Evolutionary conservation across 78 protist species (phyloP), one percentile per base, ranked within the genome.

Genomic region (Tieghemostelium lacteum): DNA sequence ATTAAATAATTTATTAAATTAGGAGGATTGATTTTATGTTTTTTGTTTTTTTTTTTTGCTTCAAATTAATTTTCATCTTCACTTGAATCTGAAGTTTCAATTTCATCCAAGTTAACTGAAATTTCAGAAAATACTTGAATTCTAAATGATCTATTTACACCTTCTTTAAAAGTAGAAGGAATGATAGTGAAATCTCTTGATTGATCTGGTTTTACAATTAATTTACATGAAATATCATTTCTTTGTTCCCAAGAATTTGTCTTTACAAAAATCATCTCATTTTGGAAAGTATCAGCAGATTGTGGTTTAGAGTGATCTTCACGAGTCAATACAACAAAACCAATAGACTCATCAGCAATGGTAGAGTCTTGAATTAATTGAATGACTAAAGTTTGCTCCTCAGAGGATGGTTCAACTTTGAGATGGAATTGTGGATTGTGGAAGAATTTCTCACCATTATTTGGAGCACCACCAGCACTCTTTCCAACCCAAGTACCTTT

Each of bases 401-500:
- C 55, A 39, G 66, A 76, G 5, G 77, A 71, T 28, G 45, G 29
- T 26, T 76, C 78, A 28, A 83, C 36, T 29, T 66, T 83, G 33
- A 83, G 42, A 40, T 57, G 76, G 91, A 70, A 83, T 45, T 83
- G 91, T 55, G 91, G 91, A 34, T 83, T 83, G 67, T 83, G 57
- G 52, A 83, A 83, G 71, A 83, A 83, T 1, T 73, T 67, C 29
- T 67, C 70, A n/a, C n/a, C n/a, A 20, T 61, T 55, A 73, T 83
- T 83, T 66, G 91, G 91, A 31, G 50, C 26, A n/a, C 91, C 91
- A 60, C 91, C 91, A 60, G 91, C 91, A 58, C 60, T 36, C 63
- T 83, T 83, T 8, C 72, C 80, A 5, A 83, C 91, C 91, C 91
- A 83, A 1, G 91, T 83, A n/a, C 91, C 91, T 50, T 83, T 83